Base-by-base conservation (phyloP, 2,329 filamentous ascomycete species). In the Trichophyton equinum region DNA sequence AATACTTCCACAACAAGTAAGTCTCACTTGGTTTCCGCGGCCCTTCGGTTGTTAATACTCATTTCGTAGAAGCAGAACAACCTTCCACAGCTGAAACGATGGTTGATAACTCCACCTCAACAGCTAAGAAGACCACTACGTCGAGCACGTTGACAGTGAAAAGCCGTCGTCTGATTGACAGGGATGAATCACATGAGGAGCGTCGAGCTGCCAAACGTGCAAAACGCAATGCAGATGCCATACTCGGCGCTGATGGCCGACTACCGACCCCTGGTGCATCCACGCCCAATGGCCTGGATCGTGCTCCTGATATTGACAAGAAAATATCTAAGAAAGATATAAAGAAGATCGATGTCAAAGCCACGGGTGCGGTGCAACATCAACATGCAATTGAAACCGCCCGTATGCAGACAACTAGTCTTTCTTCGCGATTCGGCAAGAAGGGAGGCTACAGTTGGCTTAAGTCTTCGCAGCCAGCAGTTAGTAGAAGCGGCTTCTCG, bases 261-360 rank as follows among this genome's bases (percentile, higher is more conserved):
- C 79, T 83, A 9, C 81, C 81, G 1, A 86, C 83, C 0, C 83
- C 85, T 2, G 83, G 82, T 4, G 78, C 82, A 1, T 79, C 82
- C 8, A 74, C 75, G 1, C 75, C 75, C 7, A 67, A 65, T 11
- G 66, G 68, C 25, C 61, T 63, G 2, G 75, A 77, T n/a, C 69
- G 71, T 47, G 83, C 85, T 0, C 81, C 85, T 0, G 85, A 87
- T 60, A 71, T 77, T 1, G 80, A 83, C 42, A 76, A 77, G 65
- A 92, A 91, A 72, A 80, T 89, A 58, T 88, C 87, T 3, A 96
- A 96, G 79, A 96, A 96, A 76, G 91, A 96, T 72, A 80, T 87
- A 70, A 89, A 86, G 73, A 87, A 85, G 65, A 82, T 85, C n/a
- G 86, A 89, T 62, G 78, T 79, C 2, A 89, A 88, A 67, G 82